These are phyloP conservation scores for Mortierella sp. DNA, from an alignment of 371 early-diverging fungal species.

Conservation along the genomic window DNA sequence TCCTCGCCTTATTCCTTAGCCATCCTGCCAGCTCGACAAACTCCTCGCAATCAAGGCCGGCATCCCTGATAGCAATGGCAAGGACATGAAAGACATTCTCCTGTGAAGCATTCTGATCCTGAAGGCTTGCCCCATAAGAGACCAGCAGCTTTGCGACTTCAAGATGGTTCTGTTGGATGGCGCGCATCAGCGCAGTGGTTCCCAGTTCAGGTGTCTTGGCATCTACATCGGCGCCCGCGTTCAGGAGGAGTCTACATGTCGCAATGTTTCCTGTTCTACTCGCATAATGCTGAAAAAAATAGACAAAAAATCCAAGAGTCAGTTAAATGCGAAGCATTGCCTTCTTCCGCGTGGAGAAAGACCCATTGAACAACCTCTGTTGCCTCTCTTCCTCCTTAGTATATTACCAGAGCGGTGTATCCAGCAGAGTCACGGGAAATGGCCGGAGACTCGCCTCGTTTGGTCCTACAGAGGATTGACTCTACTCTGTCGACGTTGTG, in stretches of 20 bases:
- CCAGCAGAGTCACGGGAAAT: slow-evolving; percentile 43
- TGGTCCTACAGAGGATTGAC: slow-evolving; percentile 23
- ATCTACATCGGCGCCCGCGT: slow-evolving; percentile 50
- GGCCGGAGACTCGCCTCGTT: slow-evolving; percentile 36
- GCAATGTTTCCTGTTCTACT: slow-evolving; percentile 52
- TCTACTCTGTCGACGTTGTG: slow-evolving; percentile 38
- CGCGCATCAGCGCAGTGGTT: slow-evolving; percentile 44
- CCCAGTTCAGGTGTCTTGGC: slow-evolving; percentile 52
- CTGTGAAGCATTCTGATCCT: slow-evolving; percentile 22
- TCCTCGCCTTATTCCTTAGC: slow-evolving; percentile 21
- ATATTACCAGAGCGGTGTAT: slow-evolving; percentile 44
- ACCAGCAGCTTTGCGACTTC: slow-evolving; percentile 29
- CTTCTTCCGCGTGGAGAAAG: no score
- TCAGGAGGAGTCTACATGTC: slow-evolving; percentile 41
- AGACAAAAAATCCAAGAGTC: not conserved
- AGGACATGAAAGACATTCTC: slow-evolving; percentile 49
- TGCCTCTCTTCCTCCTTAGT: no score
- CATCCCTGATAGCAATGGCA: slow-evolving; percentile 23
- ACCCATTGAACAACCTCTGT: no score
- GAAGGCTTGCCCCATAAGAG: slow-evolving; percentile 48
- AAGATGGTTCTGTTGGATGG: slow-evolving; percentile 49
- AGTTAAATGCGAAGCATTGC: not conserved
- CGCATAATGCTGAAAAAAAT: slow-evolving; percentile 41
- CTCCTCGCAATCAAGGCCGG: not conserved
- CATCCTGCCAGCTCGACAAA: slow-evolving; percentile 32